Evolutionary conservation across 2,329 filamentous ascomycete species (phyloP).

Genomic region (Phoma sp.): DNA sequence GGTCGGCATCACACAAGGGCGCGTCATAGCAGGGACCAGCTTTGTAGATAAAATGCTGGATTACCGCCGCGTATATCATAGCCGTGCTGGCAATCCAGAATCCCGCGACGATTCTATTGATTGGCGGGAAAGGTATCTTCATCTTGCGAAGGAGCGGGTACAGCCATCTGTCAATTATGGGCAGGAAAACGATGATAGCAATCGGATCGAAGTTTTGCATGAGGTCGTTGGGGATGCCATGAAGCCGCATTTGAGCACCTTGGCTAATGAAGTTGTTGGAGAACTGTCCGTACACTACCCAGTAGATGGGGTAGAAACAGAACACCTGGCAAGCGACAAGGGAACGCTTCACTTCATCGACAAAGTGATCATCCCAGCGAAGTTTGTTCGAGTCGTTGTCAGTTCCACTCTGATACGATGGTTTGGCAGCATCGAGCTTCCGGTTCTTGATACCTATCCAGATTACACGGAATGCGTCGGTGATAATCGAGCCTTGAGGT

Average conservation of each 20-base stretch:
- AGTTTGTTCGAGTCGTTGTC: slow-evolving; percentile 52
- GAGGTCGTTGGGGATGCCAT: slow-evolving; percentile 56
- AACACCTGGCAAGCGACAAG: slow-evolving; percentile 74
- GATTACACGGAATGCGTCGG: slow-evolving; percentile 63
- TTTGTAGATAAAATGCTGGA: slow-evolving; percentile 64
- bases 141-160: slow-evolving; percentile 53
- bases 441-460: slow-evolving; percentile 61
- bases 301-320: slow-evolving; percentile 55
- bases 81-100: slow-evolving; percentile 60
- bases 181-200: slow-evolving; percentile 55
- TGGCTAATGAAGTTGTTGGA: slow-evolving; percentile 56
- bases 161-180: slow-evolving; percentile 52
- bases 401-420: slow-evolving; percentile 65
- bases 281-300: slow-evolving; percentile 53
- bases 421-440: slow-evolving; percentile 69
- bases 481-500: slow-evolving; percentile 48
- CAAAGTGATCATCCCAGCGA: slow-evolving; percentile 71
- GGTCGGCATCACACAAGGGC: slow-evolving; percentile 45
- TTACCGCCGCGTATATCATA: slow-evolving; percentile 62
- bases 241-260: slow-evolving; percentile 51
- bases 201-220: slow-evolving; percentile 58
- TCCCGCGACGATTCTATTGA: slow-evolving; percentile 61
- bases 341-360: slow-evolving; percentile 74
- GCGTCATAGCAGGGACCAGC: slow-evolving; percentile 59
- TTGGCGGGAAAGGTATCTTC: slow-evolving; percentile 55